These are phyloP conservation scores for Ogataea hybrid DNA, from an alignment of 1,139 yeast species.

Conservation along the genomic window DNA sequence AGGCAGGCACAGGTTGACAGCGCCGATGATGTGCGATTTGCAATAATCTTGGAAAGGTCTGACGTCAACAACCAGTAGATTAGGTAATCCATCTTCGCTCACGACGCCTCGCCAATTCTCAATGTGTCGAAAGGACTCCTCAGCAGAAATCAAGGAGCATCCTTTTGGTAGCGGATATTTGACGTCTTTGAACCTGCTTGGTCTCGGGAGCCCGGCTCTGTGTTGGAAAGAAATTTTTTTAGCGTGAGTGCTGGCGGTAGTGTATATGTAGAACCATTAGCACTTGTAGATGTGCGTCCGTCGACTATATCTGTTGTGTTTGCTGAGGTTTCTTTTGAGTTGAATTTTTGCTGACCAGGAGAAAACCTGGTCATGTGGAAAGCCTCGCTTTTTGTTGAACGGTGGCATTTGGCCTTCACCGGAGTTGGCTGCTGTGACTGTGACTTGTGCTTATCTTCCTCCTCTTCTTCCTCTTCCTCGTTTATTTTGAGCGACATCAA, in stretches of 20 bases:
- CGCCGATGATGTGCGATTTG: constrained; percentile 42
- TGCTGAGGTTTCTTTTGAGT: constrained; percentile 5
- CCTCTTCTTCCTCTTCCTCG: constrained; percentile 20
- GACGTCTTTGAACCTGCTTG: constrained; percentile 23
- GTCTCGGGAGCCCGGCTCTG: constrained; percentile 17
- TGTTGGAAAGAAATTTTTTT: constrained; percentile 14
- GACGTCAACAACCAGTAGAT: constrained; percentile 44
- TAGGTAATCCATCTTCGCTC: constrained; percentile 27
- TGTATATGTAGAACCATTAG: background rate
- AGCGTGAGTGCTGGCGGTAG: constrained; percentile 10
- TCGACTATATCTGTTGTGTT: constrained; percentile 4
- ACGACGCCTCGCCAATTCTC: constrained; percentile 18
- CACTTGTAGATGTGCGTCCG: background rate
- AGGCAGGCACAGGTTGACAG: constrained; percentile 55
- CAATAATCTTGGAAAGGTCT: constrained; percentile 55
- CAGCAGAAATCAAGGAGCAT: constrained; percentile 17
- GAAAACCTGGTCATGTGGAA: constrained; percentile 8
- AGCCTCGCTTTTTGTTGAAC: constrained; percentile 20
- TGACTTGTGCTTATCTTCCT: constrained; percentile 1
- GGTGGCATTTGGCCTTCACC: constrained; percentile 12
- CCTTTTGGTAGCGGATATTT: constrained; percentile 25
- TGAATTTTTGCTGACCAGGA: constrained; percentile 2
- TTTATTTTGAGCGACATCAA: constrained; percentile 14
- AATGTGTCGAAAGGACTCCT: constrained; percentile 19
- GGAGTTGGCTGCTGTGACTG: constrained; percentile 12